phyloP scores from a whole-genome alignment of 352 stramenopile genomes.

The Phytophthora chlamydospora region DNA sequence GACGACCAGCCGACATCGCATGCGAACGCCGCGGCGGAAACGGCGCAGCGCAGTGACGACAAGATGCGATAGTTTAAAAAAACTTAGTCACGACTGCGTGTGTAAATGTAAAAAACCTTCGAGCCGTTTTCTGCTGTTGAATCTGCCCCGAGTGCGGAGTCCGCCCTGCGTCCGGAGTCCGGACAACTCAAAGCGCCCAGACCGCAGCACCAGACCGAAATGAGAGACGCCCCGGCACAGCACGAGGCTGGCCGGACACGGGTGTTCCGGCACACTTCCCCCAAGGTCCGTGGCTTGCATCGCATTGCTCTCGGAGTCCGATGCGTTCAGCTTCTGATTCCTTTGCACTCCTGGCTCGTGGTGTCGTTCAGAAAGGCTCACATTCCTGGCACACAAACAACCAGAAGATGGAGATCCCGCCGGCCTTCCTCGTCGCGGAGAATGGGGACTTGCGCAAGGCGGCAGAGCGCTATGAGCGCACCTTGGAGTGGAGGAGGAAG shows the following conservation, averaged over 20 bases:
- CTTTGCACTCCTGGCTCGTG: constrained; percentile 6
- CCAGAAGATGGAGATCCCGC: constrained; percentile 30
- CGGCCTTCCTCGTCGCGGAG: constrained; percentile 72
- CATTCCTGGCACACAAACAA: constrained; percentile 28
- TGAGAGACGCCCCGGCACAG: background rate
- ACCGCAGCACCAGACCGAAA: background rate
- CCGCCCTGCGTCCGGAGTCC: no score
- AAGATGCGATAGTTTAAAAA: constrained; percentile 7
- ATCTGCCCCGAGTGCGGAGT: constrained; percentile 8
- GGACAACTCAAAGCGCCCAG: no score
- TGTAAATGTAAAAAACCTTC: constrained; percentile 31
- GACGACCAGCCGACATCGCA: constrained; percentile 23
- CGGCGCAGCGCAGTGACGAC: constrained; percentile 20
- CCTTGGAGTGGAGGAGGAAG: constrained; percentile 75
- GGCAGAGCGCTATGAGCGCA: constrained; percentile 63
- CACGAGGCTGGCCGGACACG: background rate
- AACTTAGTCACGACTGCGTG: constrained; percentile 20
- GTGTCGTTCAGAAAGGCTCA: constrained; percentile 33
- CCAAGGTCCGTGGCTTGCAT: constrained; percentile 14
- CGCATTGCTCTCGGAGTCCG: background rate
- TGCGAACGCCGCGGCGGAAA: constrained; percentile 13
- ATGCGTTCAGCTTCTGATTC: constrained; percentile 15
- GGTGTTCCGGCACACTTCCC: constrained; percentile 9
- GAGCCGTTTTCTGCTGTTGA: constrained; percentile 17
- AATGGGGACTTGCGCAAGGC: constrained; percentile 65